Evolutionary conservation across 306 rosid genomes (phyloP), one percentile per base, ranked within the genome.

Genomic region (Coriaria nepalensis): DNA sequence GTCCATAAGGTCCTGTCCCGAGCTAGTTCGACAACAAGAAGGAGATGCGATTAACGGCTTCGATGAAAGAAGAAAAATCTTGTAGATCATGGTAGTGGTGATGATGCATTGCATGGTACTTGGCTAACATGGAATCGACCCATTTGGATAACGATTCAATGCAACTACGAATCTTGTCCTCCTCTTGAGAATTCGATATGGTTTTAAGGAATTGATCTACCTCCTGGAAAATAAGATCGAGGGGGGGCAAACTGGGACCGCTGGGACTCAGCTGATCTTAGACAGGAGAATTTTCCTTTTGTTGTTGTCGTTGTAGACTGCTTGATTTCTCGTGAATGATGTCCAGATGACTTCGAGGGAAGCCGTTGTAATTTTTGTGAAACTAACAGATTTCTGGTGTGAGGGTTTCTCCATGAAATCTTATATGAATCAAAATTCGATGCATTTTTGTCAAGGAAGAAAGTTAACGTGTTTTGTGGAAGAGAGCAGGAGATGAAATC

Each of bases 161-260:
- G 6, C 64, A 63, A 6, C 47, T 34, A 0, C 88, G 81, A 51
- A 73, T 58, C n/a, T 54, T 0, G 5, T 42, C 14, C 2, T 63
- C 53, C 6, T 40, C 48, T 6, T 39, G 37, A 8, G 43, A 46
- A 37, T 37, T 11, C 6, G 47, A 33, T 4, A 64, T 11, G 20
- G 44, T 20, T 6, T 15, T n/a, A 0, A 81, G 57, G 51, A 78
- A 76, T 11, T 6, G 43, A 56, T 86, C 90, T 37, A 79, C 76
- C 6, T 86, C 76, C 6, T 74, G 66, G 13, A 72, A 43, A 14
- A 77, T 15, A 10, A 58, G 60, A 5, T 51, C 32, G 15, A 52
- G 29, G 29, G 29, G 55, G 35, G 29, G 49, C 12, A 20, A 20
- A 20, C 29, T 20, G 29, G 29, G 29, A 20, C 29, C 3, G 29